Conservation (phyloP, 2,329 filamentous ascomycete species). For the Ceratocystis smalleyi region DNA sequence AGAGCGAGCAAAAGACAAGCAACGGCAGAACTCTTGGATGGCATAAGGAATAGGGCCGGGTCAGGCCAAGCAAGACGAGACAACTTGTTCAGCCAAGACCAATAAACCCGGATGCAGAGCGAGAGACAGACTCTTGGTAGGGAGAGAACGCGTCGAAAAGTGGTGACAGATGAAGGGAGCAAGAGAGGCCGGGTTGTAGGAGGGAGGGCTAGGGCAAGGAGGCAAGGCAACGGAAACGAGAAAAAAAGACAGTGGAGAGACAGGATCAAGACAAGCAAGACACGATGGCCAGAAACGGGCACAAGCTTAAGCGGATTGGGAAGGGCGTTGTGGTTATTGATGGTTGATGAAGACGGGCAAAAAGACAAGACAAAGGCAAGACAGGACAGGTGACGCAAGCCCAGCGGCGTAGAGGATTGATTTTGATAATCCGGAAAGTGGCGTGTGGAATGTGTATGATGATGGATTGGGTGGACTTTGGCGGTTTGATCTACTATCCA, state of each 20-base stretch:
- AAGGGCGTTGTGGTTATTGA: background rate
- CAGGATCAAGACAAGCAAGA: constrained; percentile 1
- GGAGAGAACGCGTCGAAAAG: constrained; percentile 1
- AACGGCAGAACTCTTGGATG: no score
- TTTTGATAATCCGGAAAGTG: background rate
- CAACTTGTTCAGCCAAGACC: constrained; percentile 1
- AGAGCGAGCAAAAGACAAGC: no score
- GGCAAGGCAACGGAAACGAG: constrained; percentile 3
- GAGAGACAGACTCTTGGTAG: background rate
- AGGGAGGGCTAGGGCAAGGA: background rate
- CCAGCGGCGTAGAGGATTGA: background rate
- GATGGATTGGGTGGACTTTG: background rate
- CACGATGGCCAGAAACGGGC: background rate
- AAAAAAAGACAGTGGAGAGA: background rate
- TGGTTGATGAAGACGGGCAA: background rate
- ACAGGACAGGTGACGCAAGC: background rate
- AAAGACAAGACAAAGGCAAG: background rate
- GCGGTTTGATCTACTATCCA: background rate
- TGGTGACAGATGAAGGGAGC: background rate
- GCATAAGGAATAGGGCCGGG: no score
- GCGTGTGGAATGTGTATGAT: background rate
- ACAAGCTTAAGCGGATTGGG: background rate
- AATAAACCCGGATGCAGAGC: background rate
- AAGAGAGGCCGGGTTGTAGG: background rate
- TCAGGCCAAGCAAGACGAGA: background rate